phyloP scores from a whole-genome alignment of 1,139 yeast genomes.

The Nadsonia starkeyi-henricii region DNA sequence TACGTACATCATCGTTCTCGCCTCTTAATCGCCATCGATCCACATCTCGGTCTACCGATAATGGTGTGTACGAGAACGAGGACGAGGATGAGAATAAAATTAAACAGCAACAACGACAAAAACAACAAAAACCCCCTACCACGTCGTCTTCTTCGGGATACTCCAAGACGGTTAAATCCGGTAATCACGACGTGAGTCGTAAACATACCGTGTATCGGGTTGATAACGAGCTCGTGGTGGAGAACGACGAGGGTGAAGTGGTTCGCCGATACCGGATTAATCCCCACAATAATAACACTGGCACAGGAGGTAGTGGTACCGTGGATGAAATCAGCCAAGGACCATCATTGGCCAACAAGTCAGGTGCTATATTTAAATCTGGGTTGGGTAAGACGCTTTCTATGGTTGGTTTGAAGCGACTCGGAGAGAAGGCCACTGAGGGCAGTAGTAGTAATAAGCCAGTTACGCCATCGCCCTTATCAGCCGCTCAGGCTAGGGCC shows the following conservation, averaged over 20 bases:
- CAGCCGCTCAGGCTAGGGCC: background rate
- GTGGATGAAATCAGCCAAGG: slow-evolving; percentile 2
- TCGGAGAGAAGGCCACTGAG: slow-evolving; percentile 1
- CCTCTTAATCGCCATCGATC: too few relatives aligned
- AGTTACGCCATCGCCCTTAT: background rate
- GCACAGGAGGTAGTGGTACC: slow-evolving; percentile 4
- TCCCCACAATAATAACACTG: slow-evolving; percentile 27
- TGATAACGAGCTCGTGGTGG: slow-evolving; percentile 67
- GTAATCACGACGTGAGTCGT: background rate
- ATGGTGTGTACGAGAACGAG: too few relatives aligned
- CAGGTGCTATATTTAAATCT: slow-evolving; percentile 3
- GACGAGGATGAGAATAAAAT: too few relatives aligned
- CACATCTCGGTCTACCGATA: too few relatives aligned
- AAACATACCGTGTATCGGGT: slow-evolving; percentile 36
- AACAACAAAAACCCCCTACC: too few relatives aligned
- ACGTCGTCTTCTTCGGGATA: background rate
- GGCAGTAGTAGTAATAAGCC: too few relatives aligned
- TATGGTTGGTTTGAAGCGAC: slow-evolving; percentile 15
- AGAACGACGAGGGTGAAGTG: slow-evolving; percentile 85
- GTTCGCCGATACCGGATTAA: slow-evolving; percentile 68
- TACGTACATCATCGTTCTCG: too few relatives aligned
- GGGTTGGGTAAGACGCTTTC: slow-evolving; percentile 16
- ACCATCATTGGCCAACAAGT: slow-evolving; percentile 2
- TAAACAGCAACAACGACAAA: too few relatives aligned
- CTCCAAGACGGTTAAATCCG: background rate